Conservation (phyloP, 1,284 basidiomycete species). For the Cutaneotrichosporon sp. region DNA sequence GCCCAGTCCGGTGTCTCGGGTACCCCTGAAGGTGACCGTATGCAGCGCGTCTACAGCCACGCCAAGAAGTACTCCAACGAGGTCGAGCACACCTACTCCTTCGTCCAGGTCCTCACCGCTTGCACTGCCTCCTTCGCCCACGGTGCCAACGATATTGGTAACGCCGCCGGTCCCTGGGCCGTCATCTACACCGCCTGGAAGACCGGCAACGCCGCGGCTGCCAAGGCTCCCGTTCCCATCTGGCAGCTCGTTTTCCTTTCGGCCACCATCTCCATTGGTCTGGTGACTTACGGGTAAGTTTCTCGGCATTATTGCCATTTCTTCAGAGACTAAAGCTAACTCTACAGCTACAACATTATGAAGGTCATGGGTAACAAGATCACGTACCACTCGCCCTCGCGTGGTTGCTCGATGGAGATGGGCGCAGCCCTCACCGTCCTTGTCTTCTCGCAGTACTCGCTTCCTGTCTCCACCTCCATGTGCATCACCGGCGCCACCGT, state of each 20-base stretch:
- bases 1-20: slow-evolving; percentile 49
- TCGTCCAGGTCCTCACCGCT: slow-evolving; percentile 56
- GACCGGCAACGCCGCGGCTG: slow-evolving; percentile 40
- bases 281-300: slow-evolving; percentile 53
- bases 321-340: not conserved
- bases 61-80: slow-evolving; percentile 55
- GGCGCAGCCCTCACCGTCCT: slow-evolving; percentile 55
- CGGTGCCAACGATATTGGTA: slow-evolving; percentile 52
- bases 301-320: not conserved
- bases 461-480: slow-evolving; percentile 55
- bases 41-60: slow-evolving; percentile 33
- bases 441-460: slow-evolving; percentile 53
- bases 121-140: slow-evolving; percentile 57
- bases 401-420: slow-evolving; percentile 57
- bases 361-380: slow-evolving; percentile 56
- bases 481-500: slow-evolving; percentile 56
- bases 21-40: slow-evolving; percentile 49
- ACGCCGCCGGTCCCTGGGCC: slow-evolving; percentile 56
- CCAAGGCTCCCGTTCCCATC: slow-evolving; percentile 51
- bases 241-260: slow-evolving; percentile 55
- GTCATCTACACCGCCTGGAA: slow-evolving; percentile 52
- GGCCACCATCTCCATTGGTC: slow-evolving; percentile 52
- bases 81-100: slow-evolving; percentile 56
- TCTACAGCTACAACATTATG: slow-evolving; percentile 37
- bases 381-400: slow-evolving; percentile 55